Evolutionary conservation across 2,329 filamentous ascomycete species (phyloP).

Genomic region (Xylariaceae sp.): DNA sequence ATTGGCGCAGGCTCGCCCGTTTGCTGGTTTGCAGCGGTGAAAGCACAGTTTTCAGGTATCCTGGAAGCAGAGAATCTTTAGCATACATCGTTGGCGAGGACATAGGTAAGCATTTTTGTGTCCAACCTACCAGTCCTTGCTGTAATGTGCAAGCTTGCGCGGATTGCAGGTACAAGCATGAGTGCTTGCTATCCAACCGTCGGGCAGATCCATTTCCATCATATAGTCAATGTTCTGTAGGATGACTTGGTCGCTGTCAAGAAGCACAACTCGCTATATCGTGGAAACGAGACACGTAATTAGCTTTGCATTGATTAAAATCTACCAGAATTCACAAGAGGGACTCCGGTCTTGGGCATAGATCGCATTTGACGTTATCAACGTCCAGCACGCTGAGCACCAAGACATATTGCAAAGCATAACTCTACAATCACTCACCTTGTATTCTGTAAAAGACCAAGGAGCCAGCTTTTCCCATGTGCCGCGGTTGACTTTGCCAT

Average conservation of each 20-base stretch:
- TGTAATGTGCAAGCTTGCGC: constrained; percentile 29
- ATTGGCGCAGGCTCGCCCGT: constrained; percentile 27
- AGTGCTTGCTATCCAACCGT: constrained; percentile 31
- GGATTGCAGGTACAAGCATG: constrained; percentile 32
- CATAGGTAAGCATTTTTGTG: neutral
- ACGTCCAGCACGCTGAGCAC: constrained; percentile 1
- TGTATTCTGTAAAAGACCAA: constrained; percentile 29
- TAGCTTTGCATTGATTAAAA: neutral
- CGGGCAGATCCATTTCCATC: constrained; percentile 29
- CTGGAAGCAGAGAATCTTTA: constrained; percentile 8
- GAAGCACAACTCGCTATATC: constrained; percentile 29
- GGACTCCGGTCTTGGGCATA: too few relatives aligned
- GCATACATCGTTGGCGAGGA: neutral
- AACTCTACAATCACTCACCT: constrained; percentile 21
- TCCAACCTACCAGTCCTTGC: constrained; percentile 28
- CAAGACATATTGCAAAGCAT: neutral
- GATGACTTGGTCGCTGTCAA: constrained; percentile 32
- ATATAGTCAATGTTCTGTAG: constrained; percentile 32
- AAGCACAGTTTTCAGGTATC: constrained; percentile 30
- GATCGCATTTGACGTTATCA: neutral
- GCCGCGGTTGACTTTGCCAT: constrained; percentile 32
- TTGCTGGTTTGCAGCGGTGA: constrained; percentile 28
- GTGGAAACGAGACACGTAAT: constrained; percentile 4
- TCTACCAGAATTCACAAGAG: too few relatives aligned
- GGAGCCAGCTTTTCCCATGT: constrained; percentile 35